Evolutionary conservation across 2,329 filamentous ascomycete species (phyloP), one percentile per base, ranked within the genome.

Genomic region (Pleoardoris graminearum): DNA sequence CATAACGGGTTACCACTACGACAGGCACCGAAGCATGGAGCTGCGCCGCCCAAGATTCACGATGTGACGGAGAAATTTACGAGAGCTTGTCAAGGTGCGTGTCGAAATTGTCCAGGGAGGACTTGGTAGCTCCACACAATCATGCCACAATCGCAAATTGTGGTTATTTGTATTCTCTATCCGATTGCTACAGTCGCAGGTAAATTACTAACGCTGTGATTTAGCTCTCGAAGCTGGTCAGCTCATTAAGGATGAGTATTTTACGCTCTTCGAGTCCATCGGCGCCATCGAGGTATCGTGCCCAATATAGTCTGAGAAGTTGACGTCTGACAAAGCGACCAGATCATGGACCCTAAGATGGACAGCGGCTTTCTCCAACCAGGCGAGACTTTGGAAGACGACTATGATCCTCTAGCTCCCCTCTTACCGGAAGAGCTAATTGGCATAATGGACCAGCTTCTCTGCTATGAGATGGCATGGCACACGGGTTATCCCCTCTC

Each of bases 281-380:
- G 90, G 90, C 57, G 90, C 90, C 62, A 80, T 94, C 19, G 90
- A 94, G 82, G 78, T 80, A 71, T 29, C 58, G n/a, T 12, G 14
- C 17, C 33, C 16, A 7, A 6, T 36, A 16, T 36, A 7, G n/a
- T n/a, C n/a, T 16, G n/a, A 16, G n/a, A 16, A 17, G 3, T 47
- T 10, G 11, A 33, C 8, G 17, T 35, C 22, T 47, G 35, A 67
- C 30, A 4, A 6, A 29, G 14, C 30, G 11, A 12, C 23, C 66
- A 99, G 94, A 96, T 99, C 64, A 97, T 97, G 90, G 94, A 99
- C 68, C 87, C 90, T 1, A 99, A 97, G 76, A 99, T 99, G 94
- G 94, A 99, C 74, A 97, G 91, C 68, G 94, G 94, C 23, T 91
- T 88, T 60, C 79, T 95, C 6, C 81, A 85, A 17, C 84, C 88